Evolutionary conservation across 805 yeast genomes (phyloP).

Genomic region (Yarrowia alimentaria): DNA sequence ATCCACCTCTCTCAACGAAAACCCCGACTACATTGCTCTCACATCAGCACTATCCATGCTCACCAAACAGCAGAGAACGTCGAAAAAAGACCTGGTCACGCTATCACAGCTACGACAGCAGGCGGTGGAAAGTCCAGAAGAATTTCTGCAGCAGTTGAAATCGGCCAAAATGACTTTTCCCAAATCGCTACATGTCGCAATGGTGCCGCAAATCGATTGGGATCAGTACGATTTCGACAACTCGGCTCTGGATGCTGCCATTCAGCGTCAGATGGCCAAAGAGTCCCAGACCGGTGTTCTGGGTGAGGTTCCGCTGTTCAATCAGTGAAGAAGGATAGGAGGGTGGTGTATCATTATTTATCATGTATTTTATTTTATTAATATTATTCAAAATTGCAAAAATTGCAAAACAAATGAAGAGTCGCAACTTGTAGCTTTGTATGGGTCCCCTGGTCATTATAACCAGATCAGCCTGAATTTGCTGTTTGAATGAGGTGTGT

Average conservation of each 20-base stretch:
- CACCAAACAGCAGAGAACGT: slow-evolving; percentile 33
- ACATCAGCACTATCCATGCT: slow-evolving; percentile 36
- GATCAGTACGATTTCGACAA: slow-evolving; percentile 38
- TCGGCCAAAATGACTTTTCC: slow-evolving; percentile 32
- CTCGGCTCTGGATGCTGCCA: slow-evolving; percentile 34
- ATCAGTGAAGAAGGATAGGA: slow-evolving; percentile 28
- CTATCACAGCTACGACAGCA: slow-evolving; percentile 33
- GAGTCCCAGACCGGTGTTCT: slow-evolving; percentile 32
- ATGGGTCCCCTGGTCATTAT: no score
- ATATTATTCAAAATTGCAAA: slow-evolving; percentile 4
- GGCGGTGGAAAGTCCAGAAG: slow-evolving; percentile 36
- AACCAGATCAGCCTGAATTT: no score
- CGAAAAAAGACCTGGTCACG: slow-evolving; percentile 34
- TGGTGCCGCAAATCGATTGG: slow-evolving; percentile 39
- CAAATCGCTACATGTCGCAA: slow-evolving; percentile 35
- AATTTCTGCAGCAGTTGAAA: slow-evolving; percentile 32
- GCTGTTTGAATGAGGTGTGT: no score
- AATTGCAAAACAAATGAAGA: no score
- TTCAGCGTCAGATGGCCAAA: slow-evolving; percentile 19
- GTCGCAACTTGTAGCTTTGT: no score
- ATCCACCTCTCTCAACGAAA: slow-evolving; percentile 12
- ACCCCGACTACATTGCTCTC: slow-evolving; percentile 39
- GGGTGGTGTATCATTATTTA: no score
- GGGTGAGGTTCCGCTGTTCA: slow-evolving; percentile 33
- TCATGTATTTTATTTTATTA: not conserved